Evolutionary conservation across 805 yeast genomes (phyloP).

Genomic region (Hanseniaspora nectarophila): DNA sequence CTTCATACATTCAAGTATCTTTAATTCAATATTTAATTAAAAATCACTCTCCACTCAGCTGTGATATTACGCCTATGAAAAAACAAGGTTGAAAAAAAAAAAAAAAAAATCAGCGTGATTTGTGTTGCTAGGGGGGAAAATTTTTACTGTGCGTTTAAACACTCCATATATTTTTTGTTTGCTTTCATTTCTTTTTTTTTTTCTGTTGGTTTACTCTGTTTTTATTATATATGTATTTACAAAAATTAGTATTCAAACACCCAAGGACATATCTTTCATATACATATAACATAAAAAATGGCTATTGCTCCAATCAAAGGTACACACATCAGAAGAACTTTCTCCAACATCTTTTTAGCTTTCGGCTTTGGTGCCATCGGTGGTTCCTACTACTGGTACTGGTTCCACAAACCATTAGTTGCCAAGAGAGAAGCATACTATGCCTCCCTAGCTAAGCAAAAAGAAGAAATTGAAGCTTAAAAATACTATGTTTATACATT

Average conservation of each 20-base stretch:
- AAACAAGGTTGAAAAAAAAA: not conserved
- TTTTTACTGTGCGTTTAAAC: not conserved
- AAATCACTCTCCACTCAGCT: no score
- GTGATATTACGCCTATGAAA: no score
- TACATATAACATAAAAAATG: constrained; percentile 30
- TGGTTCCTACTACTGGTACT: constrained; percentile 76
- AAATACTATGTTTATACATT: not conserved
- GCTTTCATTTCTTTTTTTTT: not conserved
- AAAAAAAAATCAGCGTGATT: not conserved
- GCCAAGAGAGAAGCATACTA: constrained; percentile 76
- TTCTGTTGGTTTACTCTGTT: not conserved
- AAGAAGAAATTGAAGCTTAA: constrained; percentile 31
- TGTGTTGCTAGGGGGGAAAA: not conserved
- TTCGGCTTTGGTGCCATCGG: constrained; percentile 49
- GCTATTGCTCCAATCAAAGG: constrained; percentile 83
- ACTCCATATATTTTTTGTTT: not conserved
- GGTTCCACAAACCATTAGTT: constrained; percentile 62
- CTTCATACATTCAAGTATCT: no score
- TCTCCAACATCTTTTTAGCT: constrained; percentile 67
- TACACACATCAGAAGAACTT: constrained; percentile 64
- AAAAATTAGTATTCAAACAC: not conserved
- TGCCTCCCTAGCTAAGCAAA: constrained; percentile 62
- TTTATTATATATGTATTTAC: not conserved
- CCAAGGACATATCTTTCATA: not conserved
- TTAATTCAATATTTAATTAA: no score